phyloP scores from a whole-genome alignment of 441 rosid species.

The Bruguiera hainesii region DNA sequence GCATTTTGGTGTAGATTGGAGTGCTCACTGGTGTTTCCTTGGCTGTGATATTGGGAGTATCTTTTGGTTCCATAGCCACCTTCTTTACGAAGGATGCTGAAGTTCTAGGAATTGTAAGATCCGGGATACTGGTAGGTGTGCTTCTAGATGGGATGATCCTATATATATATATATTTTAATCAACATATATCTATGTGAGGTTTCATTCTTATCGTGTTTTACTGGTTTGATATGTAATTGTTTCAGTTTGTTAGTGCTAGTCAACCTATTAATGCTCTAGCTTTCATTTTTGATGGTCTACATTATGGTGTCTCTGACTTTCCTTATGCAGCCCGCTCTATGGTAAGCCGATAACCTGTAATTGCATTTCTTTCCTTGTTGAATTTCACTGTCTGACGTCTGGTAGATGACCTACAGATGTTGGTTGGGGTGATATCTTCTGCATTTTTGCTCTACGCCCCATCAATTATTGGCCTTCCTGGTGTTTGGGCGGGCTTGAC shows the following conservation, averaged over 20 bases:
- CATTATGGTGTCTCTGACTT: constrained; percentile 96
- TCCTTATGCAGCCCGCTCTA: constrained; percentile 81
- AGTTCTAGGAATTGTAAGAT: constrained; percentile 67
- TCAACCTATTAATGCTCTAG: constrained; percentile 90
- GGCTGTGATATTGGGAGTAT: constrained; percentile 66
- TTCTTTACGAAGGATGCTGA: constrained; percentile 80
- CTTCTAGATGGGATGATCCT: neutral
- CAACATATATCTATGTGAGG: neutral
- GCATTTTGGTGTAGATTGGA: constrained; percentile 61
- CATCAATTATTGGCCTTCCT: constrained; percentile 54
- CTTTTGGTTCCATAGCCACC: constrained; percentile 67
- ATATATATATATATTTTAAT: neutral
- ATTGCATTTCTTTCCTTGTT: neutral
- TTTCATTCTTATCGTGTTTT: neutral
- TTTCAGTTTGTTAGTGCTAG: constrained; percentile 82
- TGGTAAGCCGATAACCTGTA: constrained; percentile 41
- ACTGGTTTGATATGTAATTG: constrained; percentile 9
- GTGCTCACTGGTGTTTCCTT: constrained; percentile 57
- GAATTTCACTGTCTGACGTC: constrained; percentile 13
- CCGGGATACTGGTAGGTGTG: constrained; percentile 69
- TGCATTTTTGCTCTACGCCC: constrained; percentile 58
- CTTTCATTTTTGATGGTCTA: constrained; percentile 92
- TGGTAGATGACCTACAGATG: constrained; percentile 44
- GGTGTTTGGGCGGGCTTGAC: constrained; percentile 92
- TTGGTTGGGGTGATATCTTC: constrained; percentile 74